Base-by-base conservation (phyloP, 768 basidiomycete genomes). In the Hericium rajendrae region DNA sequence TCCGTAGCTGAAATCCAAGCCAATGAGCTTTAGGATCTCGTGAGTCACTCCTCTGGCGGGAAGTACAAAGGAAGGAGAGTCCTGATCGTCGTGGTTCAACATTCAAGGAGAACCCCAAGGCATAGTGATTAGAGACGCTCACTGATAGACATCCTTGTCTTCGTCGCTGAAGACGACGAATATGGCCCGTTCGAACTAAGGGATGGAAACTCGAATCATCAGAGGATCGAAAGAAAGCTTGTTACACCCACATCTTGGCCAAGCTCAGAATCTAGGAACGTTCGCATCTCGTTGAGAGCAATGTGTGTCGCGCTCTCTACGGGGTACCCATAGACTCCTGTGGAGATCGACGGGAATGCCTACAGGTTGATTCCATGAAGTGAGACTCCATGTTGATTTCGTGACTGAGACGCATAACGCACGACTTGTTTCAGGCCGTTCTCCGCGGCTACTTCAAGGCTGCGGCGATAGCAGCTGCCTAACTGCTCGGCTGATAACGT, bases 271-370 rank as follows among this genome's bases (percentile, higher is more conserved):
- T 88, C 85, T 41, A 83, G 67, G 55, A 82, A 83, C 37, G 75
- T 68, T 52, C 88, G 76, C 13, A 77, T 80, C 26, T 77, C 74
- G 26, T 76, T 71, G 54, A 91, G 68, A 2, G 90, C 89, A 54
- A 92, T 76, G 32, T 78, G 78, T 0, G 91, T 84, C 0, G 90
- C 91, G 61, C 81, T 82, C 48, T 71, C 69, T 48, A 89, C 82
- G 1, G 90, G 91, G 69, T 91, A 92, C 2, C 84, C 79, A 59
- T 89, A 93, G 15, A 89, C 73, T 0, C 80, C 91, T 0, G 89
- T 91, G 3, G 90, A 91, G 53, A 93, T 81, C 5, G 82, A 84
- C 5, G 86, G 85, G 62, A 92, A 91, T 3, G 88, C 88, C 91
- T 91, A 24, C 6, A 22, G 32, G 26, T 26, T 26, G 26, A 26